Evolutionary conservation across 768 basidiomycete species (phyloP).

Genomic region (Holtermannia corniformis): DNA sequence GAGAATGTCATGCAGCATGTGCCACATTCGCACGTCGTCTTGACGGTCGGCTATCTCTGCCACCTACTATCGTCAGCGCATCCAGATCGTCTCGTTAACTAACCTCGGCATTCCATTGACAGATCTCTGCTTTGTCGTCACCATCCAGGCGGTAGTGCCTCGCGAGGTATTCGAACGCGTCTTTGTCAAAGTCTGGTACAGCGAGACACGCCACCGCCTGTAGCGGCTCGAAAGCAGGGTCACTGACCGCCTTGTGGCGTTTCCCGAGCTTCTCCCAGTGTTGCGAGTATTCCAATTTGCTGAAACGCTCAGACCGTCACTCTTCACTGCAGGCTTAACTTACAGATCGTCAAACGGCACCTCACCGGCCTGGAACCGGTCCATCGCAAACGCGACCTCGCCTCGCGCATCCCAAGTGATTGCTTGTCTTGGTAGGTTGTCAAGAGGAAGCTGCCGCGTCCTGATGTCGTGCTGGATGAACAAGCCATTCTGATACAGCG

Average conservation of each 20-base stretch:
- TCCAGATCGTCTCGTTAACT: background rate
- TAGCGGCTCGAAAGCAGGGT: constrained; percentile 30
- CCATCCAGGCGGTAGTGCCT: constrained; percentile 29
- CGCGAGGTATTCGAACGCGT: constrained; percentile 33
- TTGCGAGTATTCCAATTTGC: constrained; percentile 29
- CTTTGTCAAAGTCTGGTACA: constrained; percentile 17
- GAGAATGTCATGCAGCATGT: constrained; percentile 17
- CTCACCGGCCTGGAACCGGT: constrained; percentile 34
- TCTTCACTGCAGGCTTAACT: constrained; percentile 6
- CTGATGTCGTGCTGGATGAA: constrained; percentile 28
- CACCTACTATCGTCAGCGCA: constrained; percentile 1
- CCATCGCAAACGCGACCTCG: constrained; percentile 29
- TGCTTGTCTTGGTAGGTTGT: constrained; percentile 31
- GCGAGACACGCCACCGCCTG: constrained; percentile 24
- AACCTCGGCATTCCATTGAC: constrained; percentile 32
- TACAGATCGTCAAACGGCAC: constrained; percentile 40
- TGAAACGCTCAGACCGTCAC: constrained; percentile 3
- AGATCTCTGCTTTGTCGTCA: constrained; percentile 17
- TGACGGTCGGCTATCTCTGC: constrained; percentile 22
- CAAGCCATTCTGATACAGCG: constrained; percentile 32
- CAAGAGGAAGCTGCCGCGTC: constrained; percentile 15
- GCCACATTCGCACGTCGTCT: constrained; percentile 31
- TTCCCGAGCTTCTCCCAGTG: constrained; percentile 31
- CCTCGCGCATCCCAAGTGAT: constrained; percentile 31
- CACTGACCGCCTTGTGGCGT: constrained; percentile 20